Evolutionary conservation across 768 basidiomycete species (phyloP).

Genomic region (Naganishia randhawae): DNA sequence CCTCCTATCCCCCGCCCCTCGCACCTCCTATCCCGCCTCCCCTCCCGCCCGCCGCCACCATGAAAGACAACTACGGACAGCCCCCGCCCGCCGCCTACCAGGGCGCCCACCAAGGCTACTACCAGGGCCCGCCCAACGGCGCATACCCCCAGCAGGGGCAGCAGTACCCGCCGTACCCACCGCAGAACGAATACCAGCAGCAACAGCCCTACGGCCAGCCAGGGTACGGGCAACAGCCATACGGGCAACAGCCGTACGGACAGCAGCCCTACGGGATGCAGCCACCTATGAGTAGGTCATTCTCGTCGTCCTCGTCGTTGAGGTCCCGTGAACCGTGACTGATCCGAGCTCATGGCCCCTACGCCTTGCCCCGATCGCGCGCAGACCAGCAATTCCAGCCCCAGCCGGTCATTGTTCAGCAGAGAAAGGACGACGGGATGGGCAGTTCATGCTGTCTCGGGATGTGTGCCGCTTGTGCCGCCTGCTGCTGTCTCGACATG

Average conservation of each 20-base stretch:
- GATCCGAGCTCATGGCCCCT: background rate
- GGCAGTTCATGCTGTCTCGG: slow-evolving; percentile 1
- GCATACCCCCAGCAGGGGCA: slow-evolving; percentile 3
- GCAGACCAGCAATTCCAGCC: slow-evolving; percentile 16
- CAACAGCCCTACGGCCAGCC: slow-evolving; percentile 17
- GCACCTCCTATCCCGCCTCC: background rate
- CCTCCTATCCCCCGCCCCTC: too few relatives aligned
- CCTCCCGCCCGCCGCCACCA: background rate
- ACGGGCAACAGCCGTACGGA: background rate
- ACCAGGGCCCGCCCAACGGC: background rate
- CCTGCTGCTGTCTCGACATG: slow-evolving; percentile 10
- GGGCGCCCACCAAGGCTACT: slow-evolving; percentile 12
- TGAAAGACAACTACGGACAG: background rate
- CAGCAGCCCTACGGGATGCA: slow-evolving; percentile 21
- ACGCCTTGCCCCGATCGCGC: background rate
- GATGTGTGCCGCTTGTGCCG: slow-evolving; percentile 16
- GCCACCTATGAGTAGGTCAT: slow-evolving; percentile 7
- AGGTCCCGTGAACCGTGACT: background rate
- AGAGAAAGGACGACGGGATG: slow-evolving; percentile 1
- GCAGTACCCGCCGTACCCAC: too few relatives aligned
- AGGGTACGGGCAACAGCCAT: slow-evolving; percentile 3
- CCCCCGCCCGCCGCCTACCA: slow-evolving; percentile 4
- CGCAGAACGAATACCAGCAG: background rate
- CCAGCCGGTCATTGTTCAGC: slow-evolving; percentile 12
- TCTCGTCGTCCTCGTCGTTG: too few relatives aligned